Base-by-base conservation (phyloP, 441 rosid genomes). In the Pelargonium myrrhifolium region DNA sequence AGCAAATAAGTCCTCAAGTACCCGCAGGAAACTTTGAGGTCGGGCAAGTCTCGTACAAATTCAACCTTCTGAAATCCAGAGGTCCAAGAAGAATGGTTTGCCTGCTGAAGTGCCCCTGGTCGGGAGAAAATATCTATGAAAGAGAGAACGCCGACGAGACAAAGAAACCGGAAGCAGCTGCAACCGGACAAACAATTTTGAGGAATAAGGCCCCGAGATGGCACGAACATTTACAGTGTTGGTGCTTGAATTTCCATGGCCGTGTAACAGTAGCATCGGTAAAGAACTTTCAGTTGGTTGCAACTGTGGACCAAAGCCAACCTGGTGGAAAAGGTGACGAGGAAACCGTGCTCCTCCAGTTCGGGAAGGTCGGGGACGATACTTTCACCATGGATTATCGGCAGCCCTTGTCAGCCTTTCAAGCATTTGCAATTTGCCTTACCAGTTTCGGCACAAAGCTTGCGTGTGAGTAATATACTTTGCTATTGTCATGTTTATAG, bases 21-120 rank as follows among this genome's bases (percentile, higher is more conserved):
- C 83, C 98, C 4, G 88, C 97, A 2, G 93, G 93, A 43, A 93
- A 85, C 83, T 93, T 90, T 71, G 90, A 89, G 80, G 84, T 88
- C 0, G 98, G 98, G 51, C 88, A 87, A 20, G 89, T 92, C 26
- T 77, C 89, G 1, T 93, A 93, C 80, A 93, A 93, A 83, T 93
- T 90, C 80, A 93, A 93, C 82, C 86, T 90, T 67, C 75, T 93
- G 67, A 90, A 90, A 77, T 93, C 98, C 67, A 84, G 98, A 79
- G 96, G 98, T 75, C 98, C 98, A 7, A 85, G 98, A 80, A 88
- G 98, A 77, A 90, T 93, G 96, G 78, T 86, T 62, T 90, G 89
- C 83, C 76, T 89, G 6, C 72, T 90, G 47, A 82, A 74, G 18
- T 85, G 87, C 69, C 84, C 89, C 20, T 45, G 71, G 9, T 56